These are phyloP conservation scores for Cercospora canescens DNA, from an alignment of 2,329 filamentous ascomycete species.

Conservation along the genomic window DNA sequence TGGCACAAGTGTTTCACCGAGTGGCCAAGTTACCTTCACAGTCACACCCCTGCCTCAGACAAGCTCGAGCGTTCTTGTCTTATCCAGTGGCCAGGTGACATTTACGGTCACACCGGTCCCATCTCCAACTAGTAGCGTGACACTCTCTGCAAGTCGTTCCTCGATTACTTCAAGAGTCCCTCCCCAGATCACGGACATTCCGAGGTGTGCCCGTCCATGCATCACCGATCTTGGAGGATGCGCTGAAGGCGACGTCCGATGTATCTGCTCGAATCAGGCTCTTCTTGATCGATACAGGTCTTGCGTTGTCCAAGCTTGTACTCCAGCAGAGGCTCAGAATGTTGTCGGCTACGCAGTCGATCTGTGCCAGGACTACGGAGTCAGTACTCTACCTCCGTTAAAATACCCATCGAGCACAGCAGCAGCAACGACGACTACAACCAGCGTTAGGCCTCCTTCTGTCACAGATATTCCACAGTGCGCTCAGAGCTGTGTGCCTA, in stretches of 20 bases:
- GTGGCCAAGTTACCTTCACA: no score
- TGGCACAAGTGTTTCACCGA: no score
- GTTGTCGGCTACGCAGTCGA: not conserved
- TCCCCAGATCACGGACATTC: not conserved
- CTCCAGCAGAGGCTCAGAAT: not conserved
- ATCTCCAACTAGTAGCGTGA: no score
- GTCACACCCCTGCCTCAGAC: no score
- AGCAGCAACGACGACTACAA: not conserved
- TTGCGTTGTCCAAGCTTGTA: constrained; percentile 3
- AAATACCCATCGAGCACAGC: not conserved
- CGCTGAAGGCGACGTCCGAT: not conserved
- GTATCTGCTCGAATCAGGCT: constrained; percentile 7
- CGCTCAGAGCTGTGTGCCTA: not conserved
- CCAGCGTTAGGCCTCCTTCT: not conserved
- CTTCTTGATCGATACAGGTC: not conserved
- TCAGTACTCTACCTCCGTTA: not conserved
- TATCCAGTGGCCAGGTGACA: not conserved
- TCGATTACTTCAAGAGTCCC: not conserved
- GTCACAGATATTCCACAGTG: not conserved
- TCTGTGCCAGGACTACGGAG: not conserved
- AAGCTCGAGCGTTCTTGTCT: no score
- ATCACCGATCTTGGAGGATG: not conserved
- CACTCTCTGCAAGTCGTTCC: no score
- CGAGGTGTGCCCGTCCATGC: constrained; percentile 1
- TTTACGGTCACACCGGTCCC: not conserved